These are phyloP conservation scores for Penicillium simplicissimum DNA, from an alignment of 495 filamentous ascomycete species.

Conservation along the genomic window DNA sequence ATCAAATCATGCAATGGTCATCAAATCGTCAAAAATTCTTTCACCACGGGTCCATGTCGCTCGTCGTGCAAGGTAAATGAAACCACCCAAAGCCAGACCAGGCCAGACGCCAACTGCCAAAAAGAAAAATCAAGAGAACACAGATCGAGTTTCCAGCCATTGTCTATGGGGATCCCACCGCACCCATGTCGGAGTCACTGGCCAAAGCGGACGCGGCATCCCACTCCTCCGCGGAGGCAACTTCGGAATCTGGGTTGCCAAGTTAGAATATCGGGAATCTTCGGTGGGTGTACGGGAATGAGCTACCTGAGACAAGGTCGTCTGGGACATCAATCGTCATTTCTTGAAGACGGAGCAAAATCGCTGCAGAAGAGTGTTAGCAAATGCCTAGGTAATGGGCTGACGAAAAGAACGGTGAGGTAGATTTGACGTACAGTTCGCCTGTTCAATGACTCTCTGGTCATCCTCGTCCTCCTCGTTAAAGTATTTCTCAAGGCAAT, in stretches of 20 bases:
- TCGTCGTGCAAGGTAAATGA: slow-evolving; percentile 15
- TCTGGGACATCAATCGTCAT: slow-evolving; percentile 40
- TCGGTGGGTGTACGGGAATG: slow-evolving; percentile 3
- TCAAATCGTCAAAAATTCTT: slow-evolving; percentile 22
- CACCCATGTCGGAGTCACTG: slow-evolving; percentile 46
- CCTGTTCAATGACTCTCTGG: slow-evolving; percentile 31
- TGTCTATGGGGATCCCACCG: slow-evolving; percentile 38
- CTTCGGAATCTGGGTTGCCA: slow-evolving; percentile 40
- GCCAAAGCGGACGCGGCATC: slow-evolving; percentile 46
- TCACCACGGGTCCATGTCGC: slow-evolving; percentile 14
- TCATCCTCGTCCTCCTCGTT: slow-evolving; percentile 44
- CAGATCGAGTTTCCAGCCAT: not conserved
- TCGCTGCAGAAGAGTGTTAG: slow-evolving; percentile 24
- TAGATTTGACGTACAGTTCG: slow-evolving; percentile 35
- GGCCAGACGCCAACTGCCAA: not conserved
- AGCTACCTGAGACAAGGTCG: slow-evolving; percentile 45
- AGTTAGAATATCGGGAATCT: slow-evolving; percentile 24
- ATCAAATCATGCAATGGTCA: slow-evolving; percentile 13
- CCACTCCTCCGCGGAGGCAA: slow-evolving; percentile 47
- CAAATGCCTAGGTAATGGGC: too few species aligned
- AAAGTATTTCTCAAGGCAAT: slow-evolving; percentile 46
- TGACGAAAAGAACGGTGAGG: too few species aligned
- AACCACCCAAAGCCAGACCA: not conserved
- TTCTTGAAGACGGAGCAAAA: slow-evolving; percentile 35
- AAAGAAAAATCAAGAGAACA: not conserved